Conservation (phyloP, 2,329 filamentous ascomycete species). For the Paecilomyces niveus region DNA sequence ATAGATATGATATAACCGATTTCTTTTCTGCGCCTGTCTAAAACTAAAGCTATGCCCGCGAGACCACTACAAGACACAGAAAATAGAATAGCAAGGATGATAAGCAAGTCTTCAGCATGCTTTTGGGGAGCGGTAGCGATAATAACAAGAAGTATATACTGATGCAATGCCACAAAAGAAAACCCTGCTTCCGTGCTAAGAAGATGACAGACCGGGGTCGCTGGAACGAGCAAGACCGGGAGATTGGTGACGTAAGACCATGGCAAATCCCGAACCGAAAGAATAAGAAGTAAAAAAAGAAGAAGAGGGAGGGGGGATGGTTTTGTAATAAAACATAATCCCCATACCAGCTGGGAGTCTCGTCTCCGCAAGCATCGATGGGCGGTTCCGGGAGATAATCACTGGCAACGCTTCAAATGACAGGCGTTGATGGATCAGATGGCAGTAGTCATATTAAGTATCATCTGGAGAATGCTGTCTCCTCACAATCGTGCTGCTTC, state of each 20-base stretch:
- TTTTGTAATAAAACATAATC: background rate
- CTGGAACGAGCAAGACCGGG: background rate
- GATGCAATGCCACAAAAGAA: background rate
- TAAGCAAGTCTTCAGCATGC: background rate
- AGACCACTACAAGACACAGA: background rate
- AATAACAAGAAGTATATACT: background rate
- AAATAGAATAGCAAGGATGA: background rate
- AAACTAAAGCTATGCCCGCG: background rate
- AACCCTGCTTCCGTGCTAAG: background rate
- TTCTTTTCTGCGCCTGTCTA: background rate
- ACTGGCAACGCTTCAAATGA: background rate
- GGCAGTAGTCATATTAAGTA: background rate
- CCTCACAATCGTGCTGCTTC: background rate
- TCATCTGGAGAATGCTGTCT: background rate
- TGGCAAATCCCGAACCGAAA: background rate
- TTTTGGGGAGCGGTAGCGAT: background rate
- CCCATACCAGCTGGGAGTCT: background rate
- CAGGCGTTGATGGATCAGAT: background rate
- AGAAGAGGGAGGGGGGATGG: background rate
- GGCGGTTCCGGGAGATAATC: background rate
- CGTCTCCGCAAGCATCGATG: background rate
- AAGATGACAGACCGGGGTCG: background rate
- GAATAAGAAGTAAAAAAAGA: constrained; percentile 1
- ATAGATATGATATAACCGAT: background rate
- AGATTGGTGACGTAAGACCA: background rate